Conservation (phyloP, 2,329 filamentous ascomycete species). For the Ophiostoma fasciatum region DNA sequence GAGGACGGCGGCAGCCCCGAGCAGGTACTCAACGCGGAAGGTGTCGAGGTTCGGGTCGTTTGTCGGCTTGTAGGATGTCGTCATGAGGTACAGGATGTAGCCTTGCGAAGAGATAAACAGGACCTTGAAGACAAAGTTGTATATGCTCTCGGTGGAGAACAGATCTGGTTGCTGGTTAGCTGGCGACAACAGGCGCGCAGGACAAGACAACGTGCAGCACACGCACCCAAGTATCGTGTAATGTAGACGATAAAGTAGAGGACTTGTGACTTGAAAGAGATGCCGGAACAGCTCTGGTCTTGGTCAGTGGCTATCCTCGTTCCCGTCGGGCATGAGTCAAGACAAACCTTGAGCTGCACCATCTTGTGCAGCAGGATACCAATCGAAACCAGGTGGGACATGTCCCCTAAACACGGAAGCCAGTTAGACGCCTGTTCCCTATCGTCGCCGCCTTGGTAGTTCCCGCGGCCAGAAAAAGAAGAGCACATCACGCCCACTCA, state of each 20-base stretch:
- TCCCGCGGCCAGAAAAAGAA: too few relatives aligned
- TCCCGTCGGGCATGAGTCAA: too few relatives aligned
- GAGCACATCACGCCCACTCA: constrained; percentile 16
- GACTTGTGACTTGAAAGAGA: constrained; percentile 97
- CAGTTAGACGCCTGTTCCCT: too few relatives aligned
- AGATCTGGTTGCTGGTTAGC: constrained; percentile 44
- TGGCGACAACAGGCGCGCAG: not conserved
- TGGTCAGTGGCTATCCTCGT: constrained; percentile 5
- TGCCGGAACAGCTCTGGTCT: constrained; percentile 81
- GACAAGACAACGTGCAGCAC: not conserved
- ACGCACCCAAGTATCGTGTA: constrained; percentile 71
- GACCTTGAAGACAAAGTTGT: constrained; percentile 93
- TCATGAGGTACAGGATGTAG: constrained; percentile 97
- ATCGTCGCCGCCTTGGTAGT: too few relatives aligned
- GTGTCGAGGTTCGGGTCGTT: constrained; percentile 96
- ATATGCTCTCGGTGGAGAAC: constrained; percentile 69
- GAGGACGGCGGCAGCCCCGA: constrained; percentile 64
- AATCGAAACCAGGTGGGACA: constrained; percentile 90
- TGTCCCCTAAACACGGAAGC: constrained; percentile 74
- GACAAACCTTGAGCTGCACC: constrained; percentile 68
- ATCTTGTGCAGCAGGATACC: constrained; percentile 95
- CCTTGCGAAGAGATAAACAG: constrained; percentile 81
- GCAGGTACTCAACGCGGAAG: constrained; percentile 89
- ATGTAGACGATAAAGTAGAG: constrained; percentile 90
- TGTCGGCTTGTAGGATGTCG: constrained; percentile 91